Evolutionary conservation across 2,329 filamentous ascomycete genomes (phyloP), one percentile per base, ranked within the genome.

Genomic region (Pyricularia pennisetigena): DNA sequence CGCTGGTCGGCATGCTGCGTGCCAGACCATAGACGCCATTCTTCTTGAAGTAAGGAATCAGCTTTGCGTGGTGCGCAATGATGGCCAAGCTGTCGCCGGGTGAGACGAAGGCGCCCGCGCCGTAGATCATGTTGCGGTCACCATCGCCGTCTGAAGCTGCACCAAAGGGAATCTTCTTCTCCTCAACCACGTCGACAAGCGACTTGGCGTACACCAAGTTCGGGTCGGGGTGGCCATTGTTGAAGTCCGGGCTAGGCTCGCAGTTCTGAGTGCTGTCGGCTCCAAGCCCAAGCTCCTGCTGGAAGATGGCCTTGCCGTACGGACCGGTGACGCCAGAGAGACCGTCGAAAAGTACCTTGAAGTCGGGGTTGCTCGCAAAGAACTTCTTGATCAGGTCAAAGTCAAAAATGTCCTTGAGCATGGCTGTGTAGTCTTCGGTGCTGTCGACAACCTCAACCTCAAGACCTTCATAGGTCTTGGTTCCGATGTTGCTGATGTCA

Each of bases 41-140:
- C 83, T 95, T 94, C 85, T 94, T 90, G 88, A 99, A 99, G 84
- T 97, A 99, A 69, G 95, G 95, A 75, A 99, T 99, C 70, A 97
- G 88, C 74, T 97, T 88, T 73, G 95, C 93, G 78, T 99, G 90
- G 84, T 99, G 95, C 65, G 95, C 93, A 76, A 99, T 99, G 78
- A 99, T 99, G 76, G 95, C 95, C 75, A 99, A 85, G 75, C 93
- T 97, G 84, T 99, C 95, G 76, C 95, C 95, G 8, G 95, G 95
- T 8, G 94, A 98, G 70, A 99, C 95, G 76, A 99, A 99, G 63
- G 91, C 89, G 76, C 96, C 94, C 72, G 94, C 94, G 71, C 95
- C 95, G 81, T 99, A 99, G 77, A 99, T 99, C 95, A 99, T 99
- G 88, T 99, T 99, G 74, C 95, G 92, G 84, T 99, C 95, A 75